Evolutionary conservation across 208 protist species (phyloP).

Genomic region (Naegleria lovaniensis): DNA sequence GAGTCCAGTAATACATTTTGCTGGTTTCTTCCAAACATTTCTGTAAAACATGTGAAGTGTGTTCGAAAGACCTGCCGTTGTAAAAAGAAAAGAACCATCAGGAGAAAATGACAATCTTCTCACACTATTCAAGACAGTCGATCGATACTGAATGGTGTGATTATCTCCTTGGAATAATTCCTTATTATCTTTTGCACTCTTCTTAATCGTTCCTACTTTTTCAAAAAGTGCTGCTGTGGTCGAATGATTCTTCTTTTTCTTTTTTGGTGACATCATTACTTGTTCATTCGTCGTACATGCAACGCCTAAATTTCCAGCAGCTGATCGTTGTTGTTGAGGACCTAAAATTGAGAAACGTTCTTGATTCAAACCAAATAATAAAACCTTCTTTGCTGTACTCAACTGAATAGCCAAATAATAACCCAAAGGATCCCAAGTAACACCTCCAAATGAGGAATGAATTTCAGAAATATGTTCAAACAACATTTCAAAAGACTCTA

Average conservation of each 20-base stretch:
- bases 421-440: background rate
- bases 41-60: background rate
- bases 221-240: background rate
- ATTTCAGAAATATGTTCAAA: background rate
- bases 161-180: constrained; percentile 11
- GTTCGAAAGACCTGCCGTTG: background rate
- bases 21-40: background rate
- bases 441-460: background rate
- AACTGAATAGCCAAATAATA: background rate
- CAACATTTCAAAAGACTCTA: background rate
- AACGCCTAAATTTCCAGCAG: background rate
- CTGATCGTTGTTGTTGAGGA: background rate
- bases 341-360: background rate
- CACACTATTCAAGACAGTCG: background rate
- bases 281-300: background rate
- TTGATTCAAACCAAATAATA: background rate
- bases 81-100: background rate
- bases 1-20: background rate
- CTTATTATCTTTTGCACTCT: constrained; percentile 11
- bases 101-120: background rate
- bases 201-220: background rate
- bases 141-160: background rate
- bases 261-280: background rate
- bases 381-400: background rate
- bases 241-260: background rate